phyloP scores from a whole-genome alignment of 1,284 basidiomycete genomes.

The Sanguinoderma infundibulare region DNA sequence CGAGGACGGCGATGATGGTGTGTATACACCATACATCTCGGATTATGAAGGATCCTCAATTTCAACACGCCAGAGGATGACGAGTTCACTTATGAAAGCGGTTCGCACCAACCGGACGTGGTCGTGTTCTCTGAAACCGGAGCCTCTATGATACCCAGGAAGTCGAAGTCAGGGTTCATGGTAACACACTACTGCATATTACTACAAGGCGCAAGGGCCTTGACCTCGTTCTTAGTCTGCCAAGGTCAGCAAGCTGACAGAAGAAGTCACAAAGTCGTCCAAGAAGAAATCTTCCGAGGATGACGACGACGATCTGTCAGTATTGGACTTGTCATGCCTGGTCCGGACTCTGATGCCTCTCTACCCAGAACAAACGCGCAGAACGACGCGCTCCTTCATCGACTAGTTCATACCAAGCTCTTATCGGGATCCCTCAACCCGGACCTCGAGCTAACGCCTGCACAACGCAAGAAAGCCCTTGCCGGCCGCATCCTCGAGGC shows the following conservation, averaged over 20 bases:
- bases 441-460: conserved; percentile 63
- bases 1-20: conserved; percentile 26
- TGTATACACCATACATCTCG: neutral
- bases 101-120: conserved; percentile 42
- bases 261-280: conserved; percentile 35
- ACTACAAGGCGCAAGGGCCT: neutral
- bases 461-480: conserved; percentile 70
- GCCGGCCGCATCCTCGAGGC: conserved; percentile 76
- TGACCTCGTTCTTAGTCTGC: conserved; percentile 58
- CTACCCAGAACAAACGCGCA: conserved; percentile 65
- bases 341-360: neutral
- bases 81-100: conserved; percentile 18
- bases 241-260: conserved; percentile 65
- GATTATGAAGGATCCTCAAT: neutral
- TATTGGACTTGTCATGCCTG: conserved; percentile 22
- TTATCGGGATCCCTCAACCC: conserved; percentile 71
- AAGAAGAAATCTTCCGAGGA: conserved; percentile 26
- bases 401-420: conserved; percentile 75
- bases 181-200: conserved; percentile 43
- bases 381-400: conserved; percentile 77
- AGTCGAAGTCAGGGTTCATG: conserved; percentile 61
- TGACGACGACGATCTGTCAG: conserved; percentile 51
- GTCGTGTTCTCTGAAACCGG: conserved; percentile 59
- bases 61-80: conserved; percentile 11
- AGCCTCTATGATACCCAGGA: conserved; percentile 13